A percentile compares a stretch with the other conserved stretches of the same genome.
Conservation (phyloP, 768 basidiomycete species). For the Nidula microcarpa region DNA sequence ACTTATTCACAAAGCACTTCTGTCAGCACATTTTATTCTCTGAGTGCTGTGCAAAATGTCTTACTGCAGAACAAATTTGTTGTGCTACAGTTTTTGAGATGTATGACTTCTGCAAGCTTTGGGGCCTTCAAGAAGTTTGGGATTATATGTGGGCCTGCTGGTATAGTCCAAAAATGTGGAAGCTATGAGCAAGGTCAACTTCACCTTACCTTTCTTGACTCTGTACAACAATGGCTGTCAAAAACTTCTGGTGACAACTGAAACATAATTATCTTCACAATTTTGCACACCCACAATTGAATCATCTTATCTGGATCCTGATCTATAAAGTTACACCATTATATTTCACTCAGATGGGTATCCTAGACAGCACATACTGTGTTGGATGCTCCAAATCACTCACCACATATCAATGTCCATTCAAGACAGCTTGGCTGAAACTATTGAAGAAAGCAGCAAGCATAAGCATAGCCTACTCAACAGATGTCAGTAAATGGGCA, state of each 20-base stretch:
- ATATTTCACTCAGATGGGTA: conserved; percentile 10
- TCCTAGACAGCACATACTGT: conserved; percentile 8
- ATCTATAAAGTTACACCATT: conserved; percentile 18
- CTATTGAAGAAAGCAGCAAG: no score
- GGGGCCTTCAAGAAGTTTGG: conserved; percentile 27
- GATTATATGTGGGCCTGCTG: conserved; percentile 31
- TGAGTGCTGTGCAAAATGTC: conserved; percentile 9
- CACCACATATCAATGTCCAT: conserved; percentile 15
- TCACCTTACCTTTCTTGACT: conserved; percentile 14
- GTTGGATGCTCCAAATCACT: conserved; percentile 15
- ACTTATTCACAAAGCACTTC: conserved; percentile 23
- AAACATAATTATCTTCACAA: conserved; percentile 24
- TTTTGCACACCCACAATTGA: conserved; percentile 17
- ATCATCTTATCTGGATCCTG: conserved; percentile 26
- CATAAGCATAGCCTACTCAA: no score
- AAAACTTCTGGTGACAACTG: conserved; percentile 26
- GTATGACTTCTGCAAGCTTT: conserved; percentile 23
- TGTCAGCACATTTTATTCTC: conserved; percentile 20
- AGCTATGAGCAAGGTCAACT: conserved; percentile 25
- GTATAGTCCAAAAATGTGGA: conserved; percentile 26
- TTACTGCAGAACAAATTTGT: conserved; percentile 16
- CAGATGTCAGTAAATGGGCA: no score
- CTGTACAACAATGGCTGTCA: conserved; percentile 25
- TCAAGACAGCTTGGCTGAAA: conserved; percentile 19
- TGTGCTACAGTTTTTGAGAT: conserved; percentile 24